Evolutionary conservation across 768 basidiomycete species (phyloP), one percentile per base, ranked within the genome.

Genomic region (Pholiota conissans): DNA sequence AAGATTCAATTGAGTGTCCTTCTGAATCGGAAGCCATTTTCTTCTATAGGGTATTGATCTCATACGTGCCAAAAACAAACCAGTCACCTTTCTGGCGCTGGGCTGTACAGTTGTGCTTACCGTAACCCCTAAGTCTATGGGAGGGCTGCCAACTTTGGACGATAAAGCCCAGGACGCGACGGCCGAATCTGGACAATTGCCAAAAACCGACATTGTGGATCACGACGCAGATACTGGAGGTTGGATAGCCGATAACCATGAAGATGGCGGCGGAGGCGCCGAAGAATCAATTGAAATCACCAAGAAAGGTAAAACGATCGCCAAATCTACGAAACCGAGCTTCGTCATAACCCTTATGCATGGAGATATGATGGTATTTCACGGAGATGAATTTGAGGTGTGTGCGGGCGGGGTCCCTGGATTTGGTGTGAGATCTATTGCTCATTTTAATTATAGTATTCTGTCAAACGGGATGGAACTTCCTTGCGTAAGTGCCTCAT

Each of bases 311-410:
- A 57, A 53, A 40, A 60, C 39, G 26, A 27, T 34, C 34, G 58
- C 60, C 35, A 61, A 59, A 52, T 50, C 55, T 18, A 35, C 49
- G 35, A 63, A 50, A 35, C 51, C 54, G 0, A 50, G 11, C 10
- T 65, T 78, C 29, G 45, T 65, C 18, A 58, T 79, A 14, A 74
- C 72, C 10, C 67, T 81, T 45, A 71, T 81, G 32, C 80, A 81
- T 60, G 79, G 80, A 0, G 78, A 80, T 55, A 63, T 74, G 18
- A 49, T 78, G 16, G 65, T 79, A 22, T 63, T 80, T 56, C 71
- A 68, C 49, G 79, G 79, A 2, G 75, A 75, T 56, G 69, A 73
- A 26, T 79, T 77, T 54, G 70, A 77, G 70, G 79, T 77, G 58
- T n/a, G n/a, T n/a, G n/a, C n/a, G n/a, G n/a, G n/a, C n/a, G n/a